Evolutionary conservation across 1,284 basidiomycete species (phyloP).

Genomic region (Marasmius sp.): DNA sequence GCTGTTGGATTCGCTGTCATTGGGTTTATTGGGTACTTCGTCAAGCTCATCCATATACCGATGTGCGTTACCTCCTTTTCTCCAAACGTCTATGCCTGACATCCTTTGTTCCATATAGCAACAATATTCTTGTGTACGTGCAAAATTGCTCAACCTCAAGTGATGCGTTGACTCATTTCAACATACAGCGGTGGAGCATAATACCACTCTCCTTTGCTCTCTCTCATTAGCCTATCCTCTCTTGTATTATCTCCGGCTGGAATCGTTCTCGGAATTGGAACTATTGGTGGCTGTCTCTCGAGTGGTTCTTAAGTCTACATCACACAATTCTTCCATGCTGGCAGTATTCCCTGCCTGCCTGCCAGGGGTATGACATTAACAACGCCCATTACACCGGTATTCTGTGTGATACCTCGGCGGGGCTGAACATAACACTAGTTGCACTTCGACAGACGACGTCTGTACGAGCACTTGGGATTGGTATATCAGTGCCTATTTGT

Average conservation of each 20-base stretch:
- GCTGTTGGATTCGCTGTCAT: slow-evolving; percentile 95
- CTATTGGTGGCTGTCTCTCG: background rate
- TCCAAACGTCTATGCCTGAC: slow-evolving; percentile 13
- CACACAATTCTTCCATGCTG: background rate
- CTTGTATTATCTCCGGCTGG: slow-evolving; percentile 3
- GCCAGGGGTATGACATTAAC: background rate
- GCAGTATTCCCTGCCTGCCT: background rate
- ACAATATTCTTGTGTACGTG: slow-evolving; percentile 93
- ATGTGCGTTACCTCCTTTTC: slow-evolving; percentile 61
- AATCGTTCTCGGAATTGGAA: background rate
- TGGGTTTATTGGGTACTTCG: slow-evolving; percentile 97
- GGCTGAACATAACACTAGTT: background rate
- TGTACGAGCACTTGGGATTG: background rate
- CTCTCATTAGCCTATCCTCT: slow-evolving; percentile 9
- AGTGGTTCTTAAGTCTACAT: no score
- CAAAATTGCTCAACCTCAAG: slow-evolving; percentile 1
- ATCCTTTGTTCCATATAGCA: slow-evolving; percentile 47
- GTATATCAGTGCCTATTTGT: background rate
- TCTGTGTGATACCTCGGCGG: no score
- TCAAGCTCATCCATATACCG: slow-evolving; percentile 94
- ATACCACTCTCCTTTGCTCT: slow-evolving; percentile 12
- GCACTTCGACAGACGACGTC: background rate
- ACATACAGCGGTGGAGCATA: slow-evolving; percentile 67
- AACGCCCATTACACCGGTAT: background rate
- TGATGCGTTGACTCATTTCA: slow-evolving; percentile 8